Conservation (phyloP, 108 stramenopile species). For the Epithemia pelagica region DNA sequence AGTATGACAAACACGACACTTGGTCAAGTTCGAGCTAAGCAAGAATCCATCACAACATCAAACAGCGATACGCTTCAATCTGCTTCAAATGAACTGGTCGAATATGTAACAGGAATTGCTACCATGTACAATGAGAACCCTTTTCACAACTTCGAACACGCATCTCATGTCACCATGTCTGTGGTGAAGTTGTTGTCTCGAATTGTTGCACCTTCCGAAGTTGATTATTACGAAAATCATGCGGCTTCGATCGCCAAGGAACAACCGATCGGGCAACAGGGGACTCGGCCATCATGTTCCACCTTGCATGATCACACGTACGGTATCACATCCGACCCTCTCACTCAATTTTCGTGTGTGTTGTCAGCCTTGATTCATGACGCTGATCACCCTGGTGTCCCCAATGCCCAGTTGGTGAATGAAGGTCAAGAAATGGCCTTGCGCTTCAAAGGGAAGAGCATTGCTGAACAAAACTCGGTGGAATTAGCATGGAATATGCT, state of each 20-base stretch:
- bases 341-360: conserved; percentile 35
- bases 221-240: not conserved
- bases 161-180: conserved; percentile 3
- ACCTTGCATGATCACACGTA: conserved; percentile 4
- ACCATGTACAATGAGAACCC: conserved; percentile 18
- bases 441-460: conserved; percentile 30
- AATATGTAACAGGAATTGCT: conserved; percentile 9
- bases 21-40: no score
- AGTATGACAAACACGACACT: no score
- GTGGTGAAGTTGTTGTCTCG: conserved; percentile 4
- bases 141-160: conserved; percentile 2
- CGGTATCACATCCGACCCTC: conserved; percentile 23
- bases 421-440: conserved; percentile 32
- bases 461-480: conserved; percentile 39
- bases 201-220: not conserved
- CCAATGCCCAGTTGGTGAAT: conserved; percentile 34
- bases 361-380: conserved; percentile 46
- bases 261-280: no score
- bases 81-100: not conserved
- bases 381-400: conserved; percentile 42
- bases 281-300: no score
- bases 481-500: conserved; percentile 35
- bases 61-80: not conserved
- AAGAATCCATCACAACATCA: not conserved
- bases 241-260: no score